These are phyloP conservation scores for Scedosporium aurantiacum DNA, from an alignment of 2,329 filamentous ascomycete species.

Conservation along the genomic window DNA sequence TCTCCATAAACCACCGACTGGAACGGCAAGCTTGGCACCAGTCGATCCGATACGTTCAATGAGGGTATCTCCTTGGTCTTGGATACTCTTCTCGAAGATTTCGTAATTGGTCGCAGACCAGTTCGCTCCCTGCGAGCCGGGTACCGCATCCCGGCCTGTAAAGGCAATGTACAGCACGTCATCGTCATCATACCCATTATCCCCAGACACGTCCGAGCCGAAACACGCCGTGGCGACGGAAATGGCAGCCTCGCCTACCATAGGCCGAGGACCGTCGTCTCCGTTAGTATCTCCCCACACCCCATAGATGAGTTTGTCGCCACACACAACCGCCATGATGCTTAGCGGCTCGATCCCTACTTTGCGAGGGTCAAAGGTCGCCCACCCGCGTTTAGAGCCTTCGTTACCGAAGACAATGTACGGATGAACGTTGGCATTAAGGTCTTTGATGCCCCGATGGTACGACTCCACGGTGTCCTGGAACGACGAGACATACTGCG, in stretches of 20 bases:
- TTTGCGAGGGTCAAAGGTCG: conserved; percentile 27
- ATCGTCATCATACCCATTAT: conserved; percentile 42
- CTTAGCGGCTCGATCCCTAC: conserved; percentile 37
- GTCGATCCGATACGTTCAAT: conserved; percentile 24
- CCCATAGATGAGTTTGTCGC: conserved; percentile 40
- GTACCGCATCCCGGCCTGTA: conserved; percentile 42
- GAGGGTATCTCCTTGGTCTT: conserved; percentile 37
- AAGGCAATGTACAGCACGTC: conserved; percentile 56
- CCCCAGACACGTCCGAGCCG: conserved; percentile 38
- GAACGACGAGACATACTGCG: conserved; percentile 37
- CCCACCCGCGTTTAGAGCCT: conserved; percentile 20
- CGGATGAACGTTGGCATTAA: conserved; percentile 39
- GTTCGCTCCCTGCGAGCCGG: conserved; percentile 37
- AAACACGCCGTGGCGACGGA: conserved; percentile 48
- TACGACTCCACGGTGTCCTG: conserved; percentile 25
- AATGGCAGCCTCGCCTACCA: conserved; percentile 47
- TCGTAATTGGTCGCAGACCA: conserved; percentile 40
- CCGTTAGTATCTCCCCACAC: conserved; percentile 54
- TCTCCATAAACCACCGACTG: too few relatives aligned
- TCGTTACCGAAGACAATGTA: conserved; percentile 45
- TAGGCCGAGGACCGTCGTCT: conserved; percentile 31
- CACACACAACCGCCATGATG: conserved; percentile 45
- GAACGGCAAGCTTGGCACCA: too few relatives aligned
- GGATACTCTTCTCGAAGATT: conserved; percentile 43
- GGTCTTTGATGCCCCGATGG: conserved; percentile 23